A percentile compares a stretch with the other conserved stretches of the same genome.
These are phyloP conservation scores for Penicillium coprophilum DNA, from an alignment of 495 filamentous ascomycete genomes.

Conservation along the genomic window DNA sequence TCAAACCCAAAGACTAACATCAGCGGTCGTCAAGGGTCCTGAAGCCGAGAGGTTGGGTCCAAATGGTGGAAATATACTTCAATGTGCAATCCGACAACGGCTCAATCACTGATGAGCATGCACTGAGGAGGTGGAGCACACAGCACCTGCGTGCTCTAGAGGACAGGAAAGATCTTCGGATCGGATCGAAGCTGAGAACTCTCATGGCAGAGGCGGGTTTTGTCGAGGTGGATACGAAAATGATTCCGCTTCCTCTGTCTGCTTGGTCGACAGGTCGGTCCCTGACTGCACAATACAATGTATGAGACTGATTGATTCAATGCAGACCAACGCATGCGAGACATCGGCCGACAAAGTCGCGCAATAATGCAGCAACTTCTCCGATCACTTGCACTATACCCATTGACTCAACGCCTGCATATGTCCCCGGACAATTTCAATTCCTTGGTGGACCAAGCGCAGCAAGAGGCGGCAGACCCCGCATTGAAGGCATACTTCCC, in stretches of 20 bases:
- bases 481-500: constrained; percentile 75
- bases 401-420: constrained; percentile 53
- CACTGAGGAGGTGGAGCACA: constrained; percentile 71
- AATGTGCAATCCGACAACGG: constrained; percentile 91
- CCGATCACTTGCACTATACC: constrained; percentile 61
- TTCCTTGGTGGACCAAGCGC: constrained; percentile 63
- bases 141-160: constrained; percentile 65
- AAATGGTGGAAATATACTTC: constrained; percentile 86
- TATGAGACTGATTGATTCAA: constrained; percentile 6
- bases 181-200: constrained; percentile 59
- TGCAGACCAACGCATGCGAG: constrained; percentile 58
- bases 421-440: constrained; percentile 66
- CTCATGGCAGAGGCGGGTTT: constrained; percentile 70
- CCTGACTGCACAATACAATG: neutral
- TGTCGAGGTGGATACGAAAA: constrained; percentile 65
- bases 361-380: constrained; percentile 62
- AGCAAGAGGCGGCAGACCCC: constrained; percentile 62
- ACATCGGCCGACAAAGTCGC: constrained; percentile 61
- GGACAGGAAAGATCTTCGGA: constrained; percentile 68
- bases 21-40: constrained; percentile 44
- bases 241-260: constrained; percentile 73
- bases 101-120: constrained; percentile 67
- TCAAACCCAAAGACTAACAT: constrained; percentile 19
- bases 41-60: constrained; percentile 79
- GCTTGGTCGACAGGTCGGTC: constrained; percentile 69